These are phyloP conservation scores for Fusarium sp. DNA, from an alignment of 2,329 filamentous ascomycete species.

Conservation along the genomic window DNA sequence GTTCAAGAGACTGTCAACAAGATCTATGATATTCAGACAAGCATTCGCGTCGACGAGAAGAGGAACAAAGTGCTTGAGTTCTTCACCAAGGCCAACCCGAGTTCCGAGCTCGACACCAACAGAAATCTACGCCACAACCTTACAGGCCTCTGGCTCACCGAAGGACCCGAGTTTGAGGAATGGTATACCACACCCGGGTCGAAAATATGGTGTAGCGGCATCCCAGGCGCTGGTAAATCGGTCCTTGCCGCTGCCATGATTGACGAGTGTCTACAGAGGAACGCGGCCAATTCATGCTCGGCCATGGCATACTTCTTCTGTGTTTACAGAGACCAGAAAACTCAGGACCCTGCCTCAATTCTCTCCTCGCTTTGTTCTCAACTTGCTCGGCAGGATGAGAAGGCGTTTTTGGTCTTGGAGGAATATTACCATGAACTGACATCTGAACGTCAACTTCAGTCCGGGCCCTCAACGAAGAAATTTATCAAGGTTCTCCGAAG, in stretches of 20 bases:
- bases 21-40: conserved; percentile 5
- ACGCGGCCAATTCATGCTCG: neutral
- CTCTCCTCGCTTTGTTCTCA: neutral
- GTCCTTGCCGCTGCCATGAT: conserved; percentile 8
- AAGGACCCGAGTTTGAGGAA: neutral
- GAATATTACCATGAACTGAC: conserved; percentile 1
- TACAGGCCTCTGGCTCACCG: conserved; percentile 13
- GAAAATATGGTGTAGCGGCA: conserved; percentile 11
- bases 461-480: neutral
- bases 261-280: conserved; percentile 3
- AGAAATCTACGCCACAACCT: neutral
- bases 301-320: conserved; percentile 20
- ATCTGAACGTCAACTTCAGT: neutral
- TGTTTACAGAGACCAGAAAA: neutral
- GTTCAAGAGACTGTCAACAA: neutral
- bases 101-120: neutral
- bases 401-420: neutral
- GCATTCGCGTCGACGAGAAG: neutral
- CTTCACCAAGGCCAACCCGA: conserved; percentile 13
- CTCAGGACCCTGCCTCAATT: neutral
- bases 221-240: conserved; percentile 21
- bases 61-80: neutral
- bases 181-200: neutral
- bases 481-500: neutral
- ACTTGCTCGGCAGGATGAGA: conserved; percentile 7